phyloP scores from a whole-genome alignment of 495 filamentous ascomycete genomes.

The Penicilliopsis zonata region DNA sequence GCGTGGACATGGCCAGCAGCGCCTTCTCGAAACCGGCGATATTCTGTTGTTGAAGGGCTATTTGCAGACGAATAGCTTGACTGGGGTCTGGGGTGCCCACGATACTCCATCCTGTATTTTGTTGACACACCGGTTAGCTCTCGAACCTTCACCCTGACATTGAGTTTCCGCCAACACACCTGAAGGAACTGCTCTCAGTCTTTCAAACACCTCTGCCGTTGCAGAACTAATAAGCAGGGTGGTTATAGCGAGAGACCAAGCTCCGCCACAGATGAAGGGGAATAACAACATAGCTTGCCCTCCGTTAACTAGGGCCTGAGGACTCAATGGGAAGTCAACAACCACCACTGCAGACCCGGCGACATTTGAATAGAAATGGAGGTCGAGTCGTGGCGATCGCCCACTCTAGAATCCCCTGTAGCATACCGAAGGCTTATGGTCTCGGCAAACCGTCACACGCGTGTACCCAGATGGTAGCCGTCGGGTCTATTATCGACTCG shows the following conservation, averaged over 20 bases:
- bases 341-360: too few species aligned
- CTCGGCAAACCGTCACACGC: too few species aligned
- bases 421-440: too few species aligned
- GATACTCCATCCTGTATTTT: constrained; percentile 28
- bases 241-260: constrained; percentile 27
- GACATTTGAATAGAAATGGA: too few species aligned
- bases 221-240: constrained; percentile 26
- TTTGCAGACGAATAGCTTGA: constrained; percentile 26
- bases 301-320: too few species aligned
- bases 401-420: too few species aligned
- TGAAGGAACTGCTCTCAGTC: constrained; percentile 19
- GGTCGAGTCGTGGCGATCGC: too few species aligned
- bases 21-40: constrained; percentile 46
- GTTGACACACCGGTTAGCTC: too few species aligned
- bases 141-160: constrained; percentile 8
- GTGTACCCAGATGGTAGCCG: too few species aligned
- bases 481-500: too few species aligned
- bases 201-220: constrained; percentile 26
- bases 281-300: constrained; percentile 19
- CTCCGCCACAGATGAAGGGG: constrained; percentile 15
- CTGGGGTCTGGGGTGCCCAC: constrained; percentile 14
- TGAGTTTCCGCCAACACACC: constrained; percentile 12
- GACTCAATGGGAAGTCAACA: too few species aligned
- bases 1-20: constrained; percentile 47
- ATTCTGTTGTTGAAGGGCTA: constrained; percentile 45